Evolutionary conservation across 1,139 yeast genomes (phyloP).

Genomic region (Diutina scorzettiae): DNA sequence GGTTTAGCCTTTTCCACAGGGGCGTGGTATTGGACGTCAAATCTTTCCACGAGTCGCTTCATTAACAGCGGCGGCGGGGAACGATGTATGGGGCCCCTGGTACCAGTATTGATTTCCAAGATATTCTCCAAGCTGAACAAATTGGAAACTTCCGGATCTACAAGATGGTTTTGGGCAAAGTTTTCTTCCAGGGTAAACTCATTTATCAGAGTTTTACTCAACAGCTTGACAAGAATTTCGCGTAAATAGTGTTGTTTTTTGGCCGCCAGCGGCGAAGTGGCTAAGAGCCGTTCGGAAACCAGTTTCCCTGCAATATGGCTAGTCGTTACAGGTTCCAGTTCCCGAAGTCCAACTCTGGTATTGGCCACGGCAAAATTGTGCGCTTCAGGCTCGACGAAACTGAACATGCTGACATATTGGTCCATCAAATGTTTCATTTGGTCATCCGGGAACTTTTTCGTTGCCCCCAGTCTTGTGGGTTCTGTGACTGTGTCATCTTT

Average conservation of each 20-base stretch:
- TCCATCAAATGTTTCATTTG: slow-evolving; percentile 7
- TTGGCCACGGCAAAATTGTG: slow-evolving; percentile 7
- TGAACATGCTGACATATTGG: slow-evolving; percentile 16
- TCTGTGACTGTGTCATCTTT: background rate
- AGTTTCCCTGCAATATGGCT: slow-evolving; percentile 8
- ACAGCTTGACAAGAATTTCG: slow-evolving; percentile 8
- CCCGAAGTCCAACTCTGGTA: slow-evolving; percentile 8
- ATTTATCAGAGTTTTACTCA: slow-evolving; percentile 9
- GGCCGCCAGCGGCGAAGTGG: slow-evolving; percentile 9
- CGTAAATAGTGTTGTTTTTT: slow-evolving; percentile 8
- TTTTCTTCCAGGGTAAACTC: slow-evolving; percentile 16
- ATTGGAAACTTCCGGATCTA: slow-evolving; percentile 13
- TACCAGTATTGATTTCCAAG: slow-evolving; percentile 13
- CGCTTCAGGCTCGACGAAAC: slow-evolving; percentile 7
- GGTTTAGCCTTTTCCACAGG: slow-evolving; percentile 9
- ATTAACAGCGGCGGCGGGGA: slow-evolving; percentile 9
- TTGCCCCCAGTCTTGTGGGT: background rate
- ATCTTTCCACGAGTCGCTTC: slow-evolving; percentile 13
- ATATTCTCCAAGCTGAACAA: slow-evolving; percentile 16
- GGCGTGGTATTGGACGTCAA: slow-evolving; percentile 14
- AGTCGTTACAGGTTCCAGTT: slow-evolving; percentile 7
- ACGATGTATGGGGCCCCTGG: slow-evolving; percentile 14
- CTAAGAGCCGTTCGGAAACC: slow-evolving; percentile 8
- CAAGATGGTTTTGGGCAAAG: slow-evolving; percentile 13
- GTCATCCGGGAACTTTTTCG: background rate